Evolutionary conservation across 2,329 filamentous ascomycete genomes (phyloP), one percentile per base, ranked within the genome.

Genomic region (Colletotrichum sojae): DNA sequence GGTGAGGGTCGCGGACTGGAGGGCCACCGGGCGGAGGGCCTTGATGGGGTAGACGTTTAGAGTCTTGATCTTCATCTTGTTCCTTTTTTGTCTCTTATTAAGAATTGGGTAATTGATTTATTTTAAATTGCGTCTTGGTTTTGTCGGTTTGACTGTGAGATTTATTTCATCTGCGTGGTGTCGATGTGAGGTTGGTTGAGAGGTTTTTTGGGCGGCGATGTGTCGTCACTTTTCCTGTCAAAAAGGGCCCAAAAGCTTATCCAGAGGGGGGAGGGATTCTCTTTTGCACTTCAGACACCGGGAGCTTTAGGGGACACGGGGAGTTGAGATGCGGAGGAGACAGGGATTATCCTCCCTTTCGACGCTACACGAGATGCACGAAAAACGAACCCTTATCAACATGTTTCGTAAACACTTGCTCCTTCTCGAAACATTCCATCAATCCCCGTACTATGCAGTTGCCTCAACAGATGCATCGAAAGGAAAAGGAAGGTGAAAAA

Each of bases 21-120:
- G 80, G 18, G 83, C 78, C 62, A 91, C 86, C 58, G 87, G 88
- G 43, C 89, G 88, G n/a, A 94, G 85, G 8, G 86, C 90, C 77
- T 94, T 94, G 80, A 94, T 90, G 49, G 92, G 91, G 77, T 94
- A 93, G 55, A 92, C 84, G 78, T 90, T 92, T 43, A 94, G 84
- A 8, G 66, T 20, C 13, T 70, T 54, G 48, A 68, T 70, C 48
- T 55, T 51, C 66, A 69, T 69, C 49, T 15, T 56, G 31, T 36
- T 36, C 9, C 27, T 31, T 36, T 36, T 31, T 31, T 31, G 1
- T 9, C 9, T 36, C 8, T 36, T 36, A 3, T 12, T 36, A 9
- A 3, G 8, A 18, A 20, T 18, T 22, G 40, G 40, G 10, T 5
- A n/a, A 40, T n/a, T 56, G 25, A 9, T 31, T 36, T 36, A 36